Percentiles rank a stretch among this genome's conserved stretches.
Evolutionary conservation across 1,284 basidiomycete species (phyloP).

Genomic region (Pyrrhoderma lamaoense): DNA sequence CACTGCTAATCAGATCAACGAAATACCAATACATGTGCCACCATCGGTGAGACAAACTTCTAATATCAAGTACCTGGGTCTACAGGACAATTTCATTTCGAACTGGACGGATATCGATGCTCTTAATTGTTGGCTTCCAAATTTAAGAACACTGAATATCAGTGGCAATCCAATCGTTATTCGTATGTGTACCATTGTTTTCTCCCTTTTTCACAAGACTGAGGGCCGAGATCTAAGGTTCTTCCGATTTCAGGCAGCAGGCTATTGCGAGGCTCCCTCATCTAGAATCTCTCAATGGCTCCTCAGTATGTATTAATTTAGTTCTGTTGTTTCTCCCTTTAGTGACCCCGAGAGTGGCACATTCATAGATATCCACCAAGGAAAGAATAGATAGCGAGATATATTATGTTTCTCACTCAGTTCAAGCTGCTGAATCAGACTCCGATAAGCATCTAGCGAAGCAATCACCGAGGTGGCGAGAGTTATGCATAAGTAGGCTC

Average conservation of each 20-base stretch:
- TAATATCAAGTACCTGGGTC: conserved; percentile 48
- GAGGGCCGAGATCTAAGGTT: conserved; percentile 13
- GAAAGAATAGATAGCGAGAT: conserved; percentile 85
- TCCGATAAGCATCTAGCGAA: conserved; percentile 38
- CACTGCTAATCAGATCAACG: conserved; percentile 51
- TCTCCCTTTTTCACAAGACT: conserved; percentile 13
- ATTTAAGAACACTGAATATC: conserved; percentile 51
- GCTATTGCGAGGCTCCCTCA: conserved; percentile 66
- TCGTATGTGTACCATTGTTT: conserved; percentile 31
- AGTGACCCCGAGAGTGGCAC: too few relatives aligned
- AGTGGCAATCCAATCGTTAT: conserved; percentile 55
- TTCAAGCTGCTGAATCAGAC: conserved; percentile 32
- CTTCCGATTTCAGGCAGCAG: conserved; percentile 52
- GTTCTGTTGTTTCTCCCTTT: too few relatives aligned
- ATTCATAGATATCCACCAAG: conserved; percentile 25
- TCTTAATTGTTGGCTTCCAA: conserved; percentile 58
- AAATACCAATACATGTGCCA: conserved; percentile 37
- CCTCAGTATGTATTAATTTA: conserved; percentile 38
- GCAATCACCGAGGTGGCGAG: conserved; percentile 56
- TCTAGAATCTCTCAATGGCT: conserved; percentile 62
- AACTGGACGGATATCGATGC: conserved; percentile 68
- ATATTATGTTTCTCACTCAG: conserved; percentile 68
- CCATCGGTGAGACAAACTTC: conserved; percentile 21
- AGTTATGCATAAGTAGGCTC: conserved; percentile 54
- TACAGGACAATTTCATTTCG: conserved; percentile 56